Evolutionary conservation across 2,329 filamentous ascomycete genomes (phyloP).

Genomic region (Scedosporium boydii): DNA sequence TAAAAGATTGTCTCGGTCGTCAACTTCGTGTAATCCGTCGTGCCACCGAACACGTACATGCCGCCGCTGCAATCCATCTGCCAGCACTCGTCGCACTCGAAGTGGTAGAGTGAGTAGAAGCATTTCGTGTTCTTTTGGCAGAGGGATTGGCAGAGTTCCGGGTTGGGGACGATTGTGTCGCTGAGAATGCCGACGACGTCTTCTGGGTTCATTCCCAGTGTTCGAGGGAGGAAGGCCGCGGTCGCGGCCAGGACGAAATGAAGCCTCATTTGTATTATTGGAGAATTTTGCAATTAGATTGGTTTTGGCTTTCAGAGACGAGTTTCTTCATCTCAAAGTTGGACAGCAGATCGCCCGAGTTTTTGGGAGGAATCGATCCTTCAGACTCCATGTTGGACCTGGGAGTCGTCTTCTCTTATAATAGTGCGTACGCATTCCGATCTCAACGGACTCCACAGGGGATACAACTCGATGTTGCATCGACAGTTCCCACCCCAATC

Average conservation of each 20-base stretch:
- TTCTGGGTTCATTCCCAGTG: constrained; percentile 1
- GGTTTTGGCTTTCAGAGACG: neutral
- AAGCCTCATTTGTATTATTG: neutral
- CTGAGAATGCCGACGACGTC: constrained; percentile 1
- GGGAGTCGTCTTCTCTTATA: too few species aligned
- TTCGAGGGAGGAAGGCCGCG: neutral
- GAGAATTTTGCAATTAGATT: neutral
- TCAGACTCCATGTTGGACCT: too few species aligned
- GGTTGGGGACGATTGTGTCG: constrained; percentile 1
- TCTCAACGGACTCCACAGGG: too few species aligned
- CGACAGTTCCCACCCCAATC: too few species aligned
- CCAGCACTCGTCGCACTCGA: constrained; percentile 1
- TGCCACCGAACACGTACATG: neutral
- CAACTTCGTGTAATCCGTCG: neutral
- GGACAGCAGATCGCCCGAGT: too few species aligned
- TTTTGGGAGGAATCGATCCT: too few species aligned
- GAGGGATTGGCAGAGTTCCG: neutral
- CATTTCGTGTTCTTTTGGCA: neutral
- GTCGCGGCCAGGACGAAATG: neutral
- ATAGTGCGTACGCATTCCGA: too few species aligned
- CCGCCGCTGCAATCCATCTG: neutral
- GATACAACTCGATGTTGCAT: too few species aligned
- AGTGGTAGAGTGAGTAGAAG: constrained; percentile 2
- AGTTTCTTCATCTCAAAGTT: too few species aligned
- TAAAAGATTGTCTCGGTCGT: neutral